Evolutionary conservation across 305 asterid genomes (phyloP).

Genomic region (Solanum aculeatissimum): DNA sequence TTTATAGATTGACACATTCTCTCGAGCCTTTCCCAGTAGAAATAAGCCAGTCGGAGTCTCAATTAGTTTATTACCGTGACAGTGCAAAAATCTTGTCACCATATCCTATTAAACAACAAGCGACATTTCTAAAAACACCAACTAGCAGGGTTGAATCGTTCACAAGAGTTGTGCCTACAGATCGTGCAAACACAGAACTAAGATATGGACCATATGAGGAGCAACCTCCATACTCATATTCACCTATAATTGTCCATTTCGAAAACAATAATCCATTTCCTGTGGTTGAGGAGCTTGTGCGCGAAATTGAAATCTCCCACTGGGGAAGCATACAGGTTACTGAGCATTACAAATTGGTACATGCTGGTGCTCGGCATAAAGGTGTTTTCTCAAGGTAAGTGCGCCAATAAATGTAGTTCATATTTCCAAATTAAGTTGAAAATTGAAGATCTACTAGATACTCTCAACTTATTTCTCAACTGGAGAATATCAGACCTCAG

Average conservation of each 20-base stretch:
- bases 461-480: not conserved
- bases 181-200: constrained; percentile 54
- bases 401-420: not conserved
- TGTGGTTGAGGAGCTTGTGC: constrained; percentile 97
- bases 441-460: not conserved
- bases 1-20: constrained; percentile 62
- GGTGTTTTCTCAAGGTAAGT: constrained; percentile 89
- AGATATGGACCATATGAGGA: constrained; percentile 84
- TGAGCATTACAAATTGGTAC: constrained; percentile 66
- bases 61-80: constrained; percentile 85
- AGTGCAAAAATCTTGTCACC: constrained; percentile 84
- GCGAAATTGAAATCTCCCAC: constrained; percentile 91
- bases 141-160: constrained; percentile 74
- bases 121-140: constrained; percentile 65
- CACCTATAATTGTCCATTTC: constrained; percentile 65
- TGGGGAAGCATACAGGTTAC: constrained; percentile 95
- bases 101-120: constrained; percentile 62
- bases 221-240: constrained; percentile 46
- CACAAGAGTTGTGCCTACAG: constrained; percentile 69
- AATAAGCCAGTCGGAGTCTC: constrained; percentile 85
- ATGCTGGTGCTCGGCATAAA: constrained; percentile 90
- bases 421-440: not conserved
- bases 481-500: not conserved
- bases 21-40: constrained; percentile 89
- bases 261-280: constrained; percentile 90